Evolutionary conservation across 305 asterid genomes (phyloP).

Genomic region (Solanum hybrid): DNA sequence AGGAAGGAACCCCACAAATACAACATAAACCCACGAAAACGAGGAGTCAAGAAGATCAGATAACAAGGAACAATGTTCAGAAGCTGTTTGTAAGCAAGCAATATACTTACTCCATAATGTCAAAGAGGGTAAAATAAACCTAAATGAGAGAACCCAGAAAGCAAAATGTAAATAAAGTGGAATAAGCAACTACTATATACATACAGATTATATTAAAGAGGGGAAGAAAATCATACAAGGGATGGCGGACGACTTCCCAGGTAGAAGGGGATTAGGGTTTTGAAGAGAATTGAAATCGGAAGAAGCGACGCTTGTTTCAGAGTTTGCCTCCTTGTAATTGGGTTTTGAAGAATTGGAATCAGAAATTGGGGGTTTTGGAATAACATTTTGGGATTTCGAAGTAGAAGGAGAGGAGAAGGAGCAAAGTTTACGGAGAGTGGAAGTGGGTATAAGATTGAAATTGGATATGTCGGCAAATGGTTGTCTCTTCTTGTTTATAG

Average conservation of each 20-base stretch:
- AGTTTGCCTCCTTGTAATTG: conserved; percentile 6
- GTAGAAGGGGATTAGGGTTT: conserved; percentile 14
- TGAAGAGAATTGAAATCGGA: conserved; percentile 31
- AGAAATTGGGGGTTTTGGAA: conserved; percentile 21
- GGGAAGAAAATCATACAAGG: background rate
- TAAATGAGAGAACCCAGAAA: background rate
- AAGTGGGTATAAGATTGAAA: conserved; percentile 41
- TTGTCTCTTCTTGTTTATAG: conserved; percentile 13
- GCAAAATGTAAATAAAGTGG: background rate
- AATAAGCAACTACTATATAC: background rate
- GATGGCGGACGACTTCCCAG: conserved; percentile 16
- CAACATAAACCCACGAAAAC: background rate
- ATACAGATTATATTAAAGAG: background rate
- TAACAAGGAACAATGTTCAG: background rate
- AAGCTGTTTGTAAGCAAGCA: background rate
- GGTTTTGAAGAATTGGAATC: conserved; percentile 20
- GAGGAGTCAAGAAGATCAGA: background rate
- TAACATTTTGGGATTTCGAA: background rate
- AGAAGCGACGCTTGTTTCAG: conserved; percentile 55
- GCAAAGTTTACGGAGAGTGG: conserved; percentile 48
- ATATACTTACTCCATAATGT: background rate
- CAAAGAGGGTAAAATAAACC: background rate
- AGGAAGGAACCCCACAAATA: background rate
- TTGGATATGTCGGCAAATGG: conserved; percentile 53
- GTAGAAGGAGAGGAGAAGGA: conserved; percentile 16